phyloP scores from a whole-genome alignment of 2,329 filamentous ascomycete species.

The Xylariaceae sp. region DNA sequence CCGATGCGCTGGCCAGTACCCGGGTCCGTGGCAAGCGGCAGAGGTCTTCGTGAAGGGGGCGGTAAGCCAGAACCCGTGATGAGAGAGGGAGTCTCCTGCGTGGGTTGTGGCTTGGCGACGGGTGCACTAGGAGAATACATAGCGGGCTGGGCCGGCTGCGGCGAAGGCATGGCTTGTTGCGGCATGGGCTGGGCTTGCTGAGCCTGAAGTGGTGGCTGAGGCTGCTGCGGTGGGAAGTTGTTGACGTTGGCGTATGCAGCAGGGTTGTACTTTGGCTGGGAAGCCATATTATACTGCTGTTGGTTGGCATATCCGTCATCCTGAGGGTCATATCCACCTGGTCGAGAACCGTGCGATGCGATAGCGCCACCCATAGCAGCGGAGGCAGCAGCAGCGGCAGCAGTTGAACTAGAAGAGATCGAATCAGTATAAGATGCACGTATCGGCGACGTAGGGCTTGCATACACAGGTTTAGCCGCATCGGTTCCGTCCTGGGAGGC shows the following conservation, averaged over 20 bases:
- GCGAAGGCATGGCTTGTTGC: slow-evolving; percentile 31
- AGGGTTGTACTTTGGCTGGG: slow-evolving; percentile 68
- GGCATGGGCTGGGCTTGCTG: slow-evolving; percentile 37
- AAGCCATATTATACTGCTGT: slow-evolving; percentile 28
- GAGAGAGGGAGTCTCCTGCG: slow-evolving; percentile 36
- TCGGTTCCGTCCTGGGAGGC: slow-evolving; percentile 53
- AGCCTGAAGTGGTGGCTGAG: slow-evolving; percentile 37
- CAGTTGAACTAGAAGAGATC: slow-evolving; percentile 48
- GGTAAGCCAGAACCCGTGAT: slow-evolving; percentile 32
- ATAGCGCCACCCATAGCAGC: slow-evolving; percentile 52
- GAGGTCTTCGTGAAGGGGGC: slow-evolving; percentile 48
- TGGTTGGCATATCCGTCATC: slow-evolving; percentile 30
- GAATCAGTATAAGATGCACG: slow-evolving; percentile 49
- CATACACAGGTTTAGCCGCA: slow-evolving; percentile 60
- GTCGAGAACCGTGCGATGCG: slow-evolving; percentile 31
- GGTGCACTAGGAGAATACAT: slow-evolving; percentile 32
- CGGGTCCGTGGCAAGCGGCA: slow-evolving; percentile 64
- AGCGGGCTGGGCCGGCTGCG: slow-evolving; percentile 29
- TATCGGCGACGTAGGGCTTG: slow-evolving; percentile 48
- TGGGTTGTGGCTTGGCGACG: slow-evolving; percentile 37
- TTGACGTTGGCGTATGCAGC: slow-evolving; percentile 65
- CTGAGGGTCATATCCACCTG: slow-evolving; percentile 30
- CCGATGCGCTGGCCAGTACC: slow-evolving; percentile 83
- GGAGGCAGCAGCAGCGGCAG: slow-evolving; percentile 49
- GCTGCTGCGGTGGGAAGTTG: slow-evolving; percentile 40